These are phyloP conservation scores for Lactarius akahatsu DNA, from an alignment of 768 basidiomycete genomes.

Conservation along the genomic window DNA sequence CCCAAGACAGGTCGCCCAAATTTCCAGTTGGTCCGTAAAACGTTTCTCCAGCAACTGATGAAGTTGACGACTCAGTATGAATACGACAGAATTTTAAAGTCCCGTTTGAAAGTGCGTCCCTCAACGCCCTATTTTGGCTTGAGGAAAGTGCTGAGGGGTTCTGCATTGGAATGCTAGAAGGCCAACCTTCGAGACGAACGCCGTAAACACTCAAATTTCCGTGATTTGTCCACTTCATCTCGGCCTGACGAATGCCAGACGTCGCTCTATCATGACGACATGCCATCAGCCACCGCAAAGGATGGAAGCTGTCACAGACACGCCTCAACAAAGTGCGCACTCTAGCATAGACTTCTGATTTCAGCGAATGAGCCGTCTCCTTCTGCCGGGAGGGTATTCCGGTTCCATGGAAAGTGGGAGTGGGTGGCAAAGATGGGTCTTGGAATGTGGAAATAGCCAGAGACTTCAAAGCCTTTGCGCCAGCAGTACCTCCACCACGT, in stretches of 20 bases:
- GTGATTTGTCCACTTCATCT: constrained; percentile 77
- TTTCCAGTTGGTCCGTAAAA: constrained; percentile 8
- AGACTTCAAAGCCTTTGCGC: constrained; percentile 55
- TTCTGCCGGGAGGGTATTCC: constrained; percentile 18
- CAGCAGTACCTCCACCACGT: constrained; percentile 56
- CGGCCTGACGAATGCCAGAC: constrained; percentile 61
- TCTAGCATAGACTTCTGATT: constrained; percentile 29
- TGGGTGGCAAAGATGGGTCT: constrained; percentile 2
- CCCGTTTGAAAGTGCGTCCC: constrained; percentile 51
- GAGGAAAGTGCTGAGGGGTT: constrained; percentile 62
- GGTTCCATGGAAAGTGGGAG: not conserved
- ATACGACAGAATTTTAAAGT: constrained; percentile 43
- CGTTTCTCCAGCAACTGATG: constrained; percentile 1
- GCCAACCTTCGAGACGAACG: constrained; percentile 65
- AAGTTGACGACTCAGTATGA: constrained; percentile 1
- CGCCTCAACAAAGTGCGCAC: constrained; percentile 26
- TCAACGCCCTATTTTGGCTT: constrained; percentile 52
- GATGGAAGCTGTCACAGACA: constrained; percentile 5
- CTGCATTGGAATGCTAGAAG: constrained; percentile 51
- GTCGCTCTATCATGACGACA: constrained; percentile 41
- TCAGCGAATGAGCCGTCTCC: constrained; percentile 26
- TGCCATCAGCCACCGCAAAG: constrained; percentile 14
- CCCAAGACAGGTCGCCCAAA: constrained; percentile 27
- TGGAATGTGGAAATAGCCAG: constrained; percentile 29
- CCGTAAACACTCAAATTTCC: constrained; percentile 55